Evolutionary conservation across 73 alveolate genomes (phyloP).

Genomic region (Paramecium sexaurelia): DNA sequence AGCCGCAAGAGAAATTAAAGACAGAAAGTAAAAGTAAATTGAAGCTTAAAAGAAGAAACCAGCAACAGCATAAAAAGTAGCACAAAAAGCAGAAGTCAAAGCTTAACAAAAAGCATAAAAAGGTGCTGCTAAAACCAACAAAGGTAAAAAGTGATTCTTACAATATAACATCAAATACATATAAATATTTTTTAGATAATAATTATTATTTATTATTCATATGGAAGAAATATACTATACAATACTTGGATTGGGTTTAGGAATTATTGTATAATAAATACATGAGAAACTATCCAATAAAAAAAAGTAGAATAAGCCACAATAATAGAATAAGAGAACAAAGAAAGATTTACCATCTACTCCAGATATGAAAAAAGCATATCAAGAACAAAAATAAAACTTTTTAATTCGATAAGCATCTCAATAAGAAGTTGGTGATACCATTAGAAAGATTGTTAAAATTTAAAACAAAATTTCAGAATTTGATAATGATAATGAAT

Average conservation of each 20-base stretch:
- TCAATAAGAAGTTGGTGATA: background rate
- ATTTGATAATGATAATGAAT: background rate
- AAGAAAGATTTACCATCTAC: background rate
- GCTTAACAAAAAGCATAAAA: slow-evolving; percentile 37
- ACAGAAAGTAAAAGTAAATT: slow-evolving; percentile 74
- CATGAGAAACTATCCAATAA: background rate
- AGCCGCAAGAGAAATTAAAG: slow-evolving; percentile 88
- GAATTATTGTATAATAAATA: background rate
- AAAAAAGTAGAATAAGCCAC: background rate
- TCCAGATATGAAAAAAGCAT: background rate
- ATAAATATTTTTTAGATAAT: background rate
- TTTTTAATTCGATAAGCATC: background rate
- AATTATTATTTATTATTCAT: background rate
- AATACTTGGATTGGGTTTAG: background rate
- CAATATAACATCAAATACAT: background rate
- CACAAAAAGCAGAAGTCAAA: slow-evolving; percentile 21
- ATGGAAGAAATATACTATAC: background rate
- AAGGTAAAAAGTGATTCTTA: slow-evolving; percentile 19
- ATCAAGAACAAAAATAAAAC: background rate
- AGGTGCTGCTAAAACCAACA: slow-evolving; percentile 27
- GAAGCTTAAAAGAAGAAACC: slow-evolving; percentile 42
- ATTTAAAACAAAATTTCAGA: background rate
- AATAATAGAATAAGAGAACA: background rate
- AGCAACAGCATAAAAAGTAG: slow-evolving; percentile 21
- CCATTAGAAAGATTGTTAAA: background rate